These are phyloP conservation scores for Cinchona pubescens DNA, from an alignment of 257 asterid genomes.

Conservation along the genomic window DNA sequence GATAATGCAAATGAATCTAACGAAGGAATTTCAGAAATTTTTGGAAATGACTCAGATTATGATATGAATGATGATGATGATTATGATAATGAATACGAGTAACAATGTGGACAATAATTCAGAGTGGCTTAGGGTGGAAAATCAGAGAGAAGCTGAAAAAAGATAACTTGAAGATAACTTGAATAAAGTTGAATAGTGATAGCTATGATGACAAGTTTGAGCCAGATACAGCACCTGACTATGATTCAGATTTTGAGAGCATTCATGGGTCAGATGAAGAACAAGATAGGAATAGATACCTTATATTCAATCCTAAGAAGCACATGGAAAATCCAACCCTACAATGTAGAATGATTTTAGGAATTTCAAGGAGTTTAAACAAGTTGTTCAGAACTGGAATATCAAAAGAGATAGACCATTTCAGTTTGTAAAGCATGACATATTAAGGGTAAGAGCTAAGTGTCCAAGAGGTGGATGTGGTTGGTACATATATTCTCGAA, in stretches of 20 bases:
- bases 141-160: not conserved
- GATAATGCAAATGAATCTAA: no score
- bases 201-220: no score
- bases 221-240: not conserved
- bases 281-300: accelerated
- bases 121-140: not conserved
- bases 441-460: not conserved
- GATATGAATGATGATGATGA: not conserved
- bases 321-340: not conserved
- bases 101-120: not conserved
- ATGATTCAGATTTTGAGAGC: not conserved
- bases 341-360: not conserved
- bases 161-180: not conserved
- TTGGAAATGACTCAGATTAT: not conserved
- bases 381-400: no score
- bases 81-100: not conserved
- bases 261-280: not conserved
- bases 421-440: not conserved
- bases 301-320: not conserved
- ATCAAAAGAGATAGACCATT: not conserved
- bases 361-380: not conserved
- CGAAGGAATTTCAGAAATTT: no score
- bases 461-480: not conserved
- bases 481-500: not conserved
- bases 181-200: no score